Base-by-base conservation (phyloP, 306 rosid genomes). In the Citrullus amarus region DNA sequence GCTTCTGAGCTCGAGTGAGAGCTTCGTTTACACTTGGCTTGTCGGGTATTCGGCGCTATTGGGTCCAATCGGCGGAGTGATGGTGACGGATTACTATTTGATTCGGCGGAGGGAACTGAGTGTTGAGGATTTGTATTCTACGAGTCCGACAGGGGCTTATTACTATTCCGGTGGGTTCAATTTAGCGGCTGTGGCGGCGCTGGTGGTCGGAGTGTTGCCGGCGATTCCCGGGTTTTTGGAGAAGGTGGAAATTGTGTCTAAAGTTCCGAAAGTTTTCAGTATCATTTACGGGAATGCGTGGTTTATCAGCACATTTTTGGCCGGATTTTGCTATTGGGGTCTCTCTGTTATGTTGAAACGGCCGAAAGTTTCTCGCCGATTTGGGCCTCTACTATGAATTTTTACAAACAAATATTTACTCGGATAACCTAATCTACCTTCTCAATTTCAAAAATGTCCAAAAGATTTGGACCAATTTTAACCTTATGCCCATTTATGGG, bases 1-100 rank as follows among this genome's bases (percentile, higher is more conserved):
- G 90, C 96, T 94, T 50, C 86, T 94, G 0, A 79, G 77, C n/a
- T 94, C 98, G 39, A 92, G 98, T 76, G 97, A 92, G 87, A 92
- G 96, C 81, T 94, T 92, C 78, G 95, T 94, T 1, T 90, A 94
- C 44, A 92, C 96, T 8, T 94, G 98, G 98, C 80, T 94, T 6
- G 89, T 94, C 76, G 97, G 98, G 13, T 90, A 94, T 76, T 94
- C 98, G 44, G 97, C 98, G 15, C 65, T 92, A 25, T 59, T 92
- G 86, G 98, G 97, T 77, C 98, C 98, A 11, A 90, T 92, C 74
- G 96, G 88, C 28, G 96, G 95, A 22, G 87, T 94, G 69, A 59
- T 94, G 80, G 65, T 94, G 4, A 86, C 84, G 0, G 98, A 94
- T 86, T 94, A 92, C 80, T 94, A 94, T 76, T 85, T 94, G 20